A percentile compares a stretch with the other conserved stretches of the same genome.
Evolutionary conservation across 83 land plant genomes (phyloP).

Genomic region (Thuja plicata): DNA sequence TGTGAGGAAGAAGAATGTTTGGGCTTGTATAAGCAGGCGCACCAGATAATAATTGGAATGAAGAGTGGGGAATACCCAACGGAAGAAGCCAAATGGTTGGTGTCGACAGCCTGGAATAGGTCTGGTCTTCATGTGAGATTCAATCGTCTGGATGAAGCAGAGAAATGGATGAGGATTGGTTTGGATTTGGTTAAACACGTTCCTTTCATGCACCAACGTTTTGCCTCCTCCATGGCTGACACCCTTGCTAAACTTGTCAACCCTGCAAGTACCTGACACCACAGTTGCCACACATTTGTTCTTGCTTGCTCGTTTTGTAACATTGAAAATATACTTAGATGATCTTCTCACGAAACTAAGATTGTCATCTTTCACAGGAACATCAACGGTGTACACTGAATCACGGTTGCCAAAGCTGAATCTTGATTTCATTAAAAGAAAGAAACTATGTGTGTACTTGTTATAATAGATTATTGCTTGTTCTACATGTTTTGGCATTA

Average conservation of each 20-base stretch:
- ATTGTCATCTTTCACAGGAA: too few species aligned
- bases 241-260: slow-evolving; percentile 21
- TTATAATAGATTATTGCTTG: too few species aligned
- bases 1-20: slow-evolving; percentile 47
- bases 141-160: slow-evolving; percentile 41
- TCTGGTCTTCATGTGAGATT: slow-evolving; percentile 60
- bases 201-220: slow-evolving; percentile 36
- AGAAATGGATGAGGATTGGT: slow-evolving; percentile 83
- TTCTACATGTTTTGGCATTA: too few species aligned
- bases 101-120: slow-evolving; percentile 88
- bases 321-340: too few species aligned
- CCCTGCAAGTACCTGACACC: not conserved
- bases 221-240: slow-evolving; percentile 41
- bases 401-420: too few species aligned
- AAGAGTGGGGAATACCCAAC: slow-evolving; percentile 68
- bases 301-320: too few species aligned
- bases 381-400: too few species aligned
- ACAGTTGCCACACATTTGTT: too few species aligned
- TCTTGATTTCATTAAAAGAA: too few species aligned
- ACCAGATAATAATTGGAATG: slow-evolving; percentile 72
- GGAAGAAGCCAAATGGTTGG: slow-evolving; percentile 94
- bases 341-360: too few species aligned
- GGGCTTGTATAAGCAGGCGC: slow-evolving; percentile 70
- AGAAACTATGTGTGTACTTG: too few species aligned
- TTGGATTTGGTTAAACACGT: slow-evolving; percentile 68